Evolutionary conservation across 768 basidiomycete genomes (phyloP).

Genomic region (Psilocybe sp.): DNA sequence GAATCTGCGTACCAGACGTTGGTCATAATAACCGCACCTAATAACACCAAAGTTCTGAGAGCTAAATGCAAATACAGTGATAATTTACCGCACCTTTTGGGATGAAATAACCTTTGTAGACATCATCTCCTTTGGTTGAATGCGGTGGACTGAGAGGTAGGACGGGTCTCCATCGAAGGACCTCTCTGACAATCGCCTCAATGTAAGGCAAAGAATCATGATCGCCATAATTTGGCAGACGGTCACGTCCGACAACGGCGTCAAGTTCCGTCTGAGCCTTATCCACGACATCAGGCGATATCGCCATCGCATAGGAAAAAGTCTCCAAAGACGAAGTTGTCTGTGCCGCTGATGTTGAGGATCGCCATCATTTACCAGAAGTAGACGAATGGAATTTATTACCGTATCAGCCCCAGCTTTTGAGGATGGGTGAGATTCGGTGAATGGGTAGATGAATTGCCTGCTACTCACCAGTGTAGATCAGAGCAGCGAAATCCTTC

Average conservation of each 20-base stretch:
- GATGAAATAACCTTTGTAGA: neutral
- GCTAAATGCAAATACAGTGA: neutral
- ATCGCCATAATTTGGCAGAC: neutral
- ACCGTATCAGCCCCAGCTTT: conserved; percentile 15
- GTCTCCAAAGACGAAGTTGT: neutral
- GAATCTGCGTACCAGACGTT: neutral
- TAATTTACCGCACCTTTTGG: neutral
- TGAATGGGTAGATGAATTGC: neutral
- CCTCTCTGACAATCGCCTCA: neutral
- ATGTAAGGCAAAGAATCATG: neutral
- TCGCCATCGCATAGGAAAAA: neutral
- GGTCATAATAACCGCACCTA: neutral
- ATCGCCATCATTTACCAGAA: no score
- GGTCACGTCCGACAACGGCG: neutral
- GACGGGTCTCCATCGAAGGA: neutral
- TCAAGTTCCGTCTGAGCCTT: neutral
- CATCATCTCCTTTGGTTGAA: neutral
- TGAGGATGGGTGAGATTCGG: neutral
- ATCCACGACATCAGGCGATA: neutral
- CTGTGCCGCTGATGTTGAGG: no score
- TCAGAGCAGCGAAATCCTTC: conserved; percentile 13
- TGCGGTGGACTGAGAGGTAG: neutral
- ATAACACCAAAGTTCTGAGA: no score
- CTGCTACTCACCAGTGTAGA: conserved; percentile 12
- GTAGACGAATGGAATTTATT: neutral